Conservation (phyloP, 2,329 filamentous ascomycete genomes). For the Cercospora berteroae region DNA sequence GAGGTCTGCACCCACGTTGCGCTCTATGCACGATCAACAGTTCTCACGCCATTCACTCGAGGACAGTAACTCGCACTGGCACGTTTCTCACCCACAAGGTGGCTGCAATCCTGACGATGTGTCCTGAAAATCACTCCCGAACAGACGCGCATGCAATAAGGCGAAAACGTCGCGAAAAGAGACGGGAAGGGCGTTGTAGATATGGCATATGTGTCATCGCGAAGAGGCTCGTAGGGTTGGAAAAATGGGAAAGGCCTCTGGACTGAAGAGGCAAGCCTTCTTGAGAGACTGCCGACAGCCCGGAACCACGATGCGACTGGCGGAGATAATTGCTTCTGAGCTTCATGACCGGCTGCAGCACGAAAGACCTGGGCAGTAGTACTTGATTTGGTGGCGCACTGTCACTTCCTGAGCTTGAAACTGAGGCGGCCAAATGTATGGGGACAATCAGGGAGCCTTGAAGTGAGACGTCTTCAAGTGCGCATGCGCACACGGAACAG, state of each 20-base stretch:
- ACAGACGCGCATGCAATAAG: background rate
- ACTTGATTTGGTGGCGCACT: background rate
- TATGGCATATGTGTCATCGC: background rate
- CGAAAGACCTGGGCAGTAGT: background rate
- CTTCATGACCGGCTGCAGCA: background rate
- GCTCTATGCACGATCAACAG: background rate
- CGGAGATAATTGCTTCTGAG: background rate
- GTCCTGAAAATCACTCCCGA: background rate
- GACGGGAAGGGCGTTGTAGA: background rate
- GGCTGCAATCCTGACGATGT: background rate
- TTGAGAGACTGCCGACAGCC: background rate
- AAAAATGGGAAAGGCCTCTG: background rate
- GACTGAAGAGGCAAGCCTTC: background rate
- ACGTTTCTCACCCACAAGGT: background rate
- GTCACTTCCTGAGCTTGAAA: background rate
- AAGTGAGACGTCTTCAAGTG: background rate
- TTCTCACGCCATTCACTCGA: background rate
- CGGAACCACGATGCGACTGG: background rate
- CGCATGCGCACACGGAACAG: background rate
- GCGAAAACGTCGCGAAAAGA: background rate
- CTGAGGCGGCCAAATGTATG: background rate
- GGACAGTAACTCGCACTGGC: background rate
- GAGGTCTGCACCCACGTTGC: background rate
- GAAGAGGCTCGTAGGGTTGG: background rate
- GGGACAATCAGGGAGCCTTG: background rate